phyloP scores from a whole-genome alignment of 768 basidiomycete species.

The Lentinus tigrinus region DNA sequence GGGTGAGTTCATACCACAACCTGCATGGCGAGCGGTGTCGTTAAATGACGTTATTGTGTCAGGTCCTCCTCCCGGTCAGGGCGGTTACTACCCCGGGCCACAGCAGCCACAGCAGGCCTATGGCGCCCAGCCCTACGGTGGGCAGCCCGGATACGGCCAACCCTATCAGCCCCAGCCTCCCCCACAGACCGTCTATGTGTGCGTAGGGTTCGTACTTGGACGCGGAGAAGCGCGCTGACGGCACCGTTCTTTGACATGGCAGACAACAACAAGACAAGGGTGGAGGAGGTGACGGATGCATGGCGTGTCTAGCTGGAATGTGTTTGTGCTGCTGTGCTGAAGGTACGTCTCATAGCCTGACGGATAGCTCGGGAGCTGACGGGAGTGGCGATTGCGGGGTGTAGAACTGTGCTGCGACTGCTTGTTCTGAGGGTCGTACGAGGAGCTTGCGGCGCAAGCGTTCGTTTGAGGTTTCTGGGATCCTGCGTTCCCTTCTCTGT shows the following conservation, averaged over 20 bases:
- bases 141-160: slow-evolving; percentile 33
- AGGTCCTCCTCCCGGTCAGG: slow-evolving; percentile 59
- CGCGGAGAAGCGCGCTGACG: not conserved
- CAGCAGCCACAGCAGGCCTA: slow-evolving; percentile 75
- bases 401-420: slow-evolving; percentile 73
- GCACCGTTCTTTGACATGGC: no score
- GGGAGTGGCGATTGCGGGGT: not conserved
- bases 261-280: slow-evolving; percentile 57
- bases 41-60: slow-evolving; percentile 22
- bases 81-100: slow-evolving; percentile 70
- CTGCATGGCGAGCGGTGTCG: not conserved
- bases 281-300: slow-evolving; percentile 47
- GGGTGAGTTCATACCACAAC: slow-evolving; percentile 34
- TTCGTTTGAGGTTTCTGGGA: no score
- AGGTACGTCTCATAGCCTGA: slow-evolving; percentile 39
- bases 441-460: no score
- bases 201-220: slow-evolving; percentile 28
- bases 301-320: slow-evolving; percentile 65
- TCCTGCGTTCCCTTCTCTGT: no score
- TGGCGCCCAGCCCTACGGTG: slow-evolving; percentile 39
- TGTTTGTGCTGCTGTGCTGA: slow-evolving; percentile 75
- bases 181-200: slow-evolving; percentile 84
- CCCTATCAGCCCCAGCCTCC: slow-evolving; percentile 60
- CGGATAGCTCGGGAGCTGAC: not conserved
- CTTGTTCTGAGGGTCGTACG: slow-evolving; percentile 43